Conservation (phyloP, 345 rosid species). For the Aquilaria malaccensis region DNA sequence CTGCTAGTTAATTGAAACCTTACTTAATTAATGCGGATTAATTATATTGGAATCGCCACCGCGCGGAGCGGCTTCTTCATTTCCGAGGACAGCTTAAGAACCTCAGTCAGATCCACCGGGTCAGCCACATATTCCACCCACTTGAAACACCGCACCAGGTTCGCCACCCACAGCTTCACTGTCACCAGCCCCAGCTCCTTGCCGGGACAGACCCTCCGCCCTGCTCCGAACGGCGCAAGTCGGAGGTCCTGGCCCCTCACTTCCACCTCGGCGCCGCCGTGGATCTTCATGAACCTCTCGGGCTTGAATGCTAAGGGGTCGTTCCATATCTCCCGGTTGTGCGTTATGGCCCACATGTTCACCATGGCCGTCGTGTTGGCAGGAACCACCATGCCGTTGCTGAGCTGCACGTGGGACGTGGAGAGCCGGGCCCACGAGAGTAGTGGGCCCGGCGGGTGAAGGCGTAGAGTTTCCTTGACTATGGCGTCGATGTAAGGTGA, state of each 20-base stretch:
- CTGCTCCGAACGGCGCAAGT: conserved; percentile 59
- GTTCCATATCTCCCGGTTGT: conserved; percentile 37
- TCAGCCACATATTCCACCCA: conserved; percentile 30
- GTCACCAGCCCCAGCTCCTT: conserved; percentile 38
- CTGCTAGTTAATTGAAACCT: no score
- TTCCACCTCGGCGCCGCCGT: conserved; percentile 26
- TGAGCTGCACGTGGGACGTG: conserved; percentile 40
- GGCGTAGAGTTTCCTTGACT: conserved; percentile 43
- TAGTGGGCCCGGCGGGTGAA: conserved; percentile 50
- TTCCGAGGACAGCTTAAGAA: conserved; percentile 36
- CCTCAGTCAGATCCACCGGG: conserved; percentile 33
- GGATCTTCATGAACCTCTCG: conserved; percentile 26
- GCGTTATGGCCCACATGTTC: conserved; percentile 61
- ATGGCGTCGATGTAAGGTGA: conserved; percentile 35
- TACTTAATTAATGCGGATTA: neutral
- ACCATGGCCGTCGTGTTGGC: conserved; percentile 44
- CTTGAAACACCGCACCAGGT: conserved; percentile 30
- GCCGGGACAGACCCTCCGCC: conserved; percentile 53
- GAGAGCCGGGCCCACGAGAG: conserved; percentile 56
- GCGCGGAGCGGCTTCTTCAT: conserved; percentile 44
- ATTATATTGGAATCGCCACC: conserved; percentile 18
- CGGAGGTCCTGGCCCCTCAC: conserved; percentile 35
- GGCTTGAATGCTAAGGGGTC: conserved; percentile 33
- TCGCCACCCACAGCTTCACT: conserved; percentile 41
- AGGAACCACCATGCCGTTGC: conserved; percentile 41